Evolutionary conservation across 2,329 filamentous ascomycete genomes (phyloP).

Genomic region (Sporothrix curviconia): DNA sequence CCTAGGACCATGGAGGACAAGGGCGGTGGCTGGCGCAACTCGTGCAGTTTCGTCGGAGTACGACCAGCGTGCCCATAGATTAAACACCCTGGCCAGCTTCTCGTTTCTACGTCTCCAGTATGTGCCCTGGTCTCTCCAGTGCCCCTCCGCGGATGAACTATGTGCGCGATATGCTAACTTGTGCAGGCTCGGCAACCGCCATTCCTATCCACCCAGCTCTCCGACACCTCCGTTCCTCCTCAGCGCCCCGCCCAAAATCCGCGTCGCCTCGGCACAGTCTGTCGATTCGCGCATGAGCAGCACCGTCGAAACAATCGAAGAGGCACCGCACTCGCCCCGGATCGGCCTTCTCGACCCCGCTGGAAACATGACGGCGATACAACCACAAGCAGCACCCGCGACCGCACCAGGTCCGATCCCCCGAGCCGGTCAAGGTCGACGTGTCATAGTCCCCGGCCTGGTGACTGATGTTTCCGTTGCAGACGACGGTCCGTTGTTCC

Average conservation of each 20-base stretch:
- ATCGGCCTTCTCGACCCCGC: constrained; percentile 6
- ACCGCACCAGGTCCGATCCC: constrained; percentile 15
- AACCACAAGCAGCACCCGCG: constrained; percentile 16
- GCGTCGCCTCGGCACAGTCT: constrained; percentile 81
- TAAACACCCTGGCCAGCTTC: constrained; percentile 85
- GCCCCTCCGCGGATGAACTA: too few relatives aligned
- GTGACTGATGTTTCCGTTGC: constrained; percentile 76
- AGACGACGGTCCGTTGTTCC: constrained; percentile 91
- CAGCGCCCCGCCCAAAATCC: constrained; percentile 65
- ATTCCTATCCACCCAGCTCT: constrained; percentile 54
- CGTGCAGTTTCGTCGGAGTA: constrained; percentile 98
- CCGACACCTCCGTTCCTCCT: constrained; percentile 69
- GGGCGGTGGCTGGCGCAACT: constrained; percentile 90
- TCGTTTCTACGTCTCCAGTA: constrained; percentile 92
- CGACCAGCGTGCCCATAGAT: constrained; percentile 80
- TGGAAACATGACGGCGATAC: constrained; percentile 20
- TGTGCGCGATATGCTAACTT: too few relatives aligned
- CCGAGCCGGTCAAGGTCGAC: constrained; percentile 70
- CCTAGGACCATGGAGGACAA: constrained; percentile 75
- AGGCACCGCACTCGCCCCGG: constrained; percentile 52
- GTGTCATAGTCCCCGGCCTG: constrained; percentile 77
- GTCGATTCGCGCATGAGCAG: constrained; percentile 79
- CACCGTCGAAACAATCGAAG: constrained; percentile 57
- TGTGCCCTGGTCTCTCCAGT: background rate
- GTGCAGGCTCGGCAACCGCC: constrained; percentile 36